Base-by-base conservation (phyloP, 805 yeast species). In the Ogataea degrootiae region DNA sequence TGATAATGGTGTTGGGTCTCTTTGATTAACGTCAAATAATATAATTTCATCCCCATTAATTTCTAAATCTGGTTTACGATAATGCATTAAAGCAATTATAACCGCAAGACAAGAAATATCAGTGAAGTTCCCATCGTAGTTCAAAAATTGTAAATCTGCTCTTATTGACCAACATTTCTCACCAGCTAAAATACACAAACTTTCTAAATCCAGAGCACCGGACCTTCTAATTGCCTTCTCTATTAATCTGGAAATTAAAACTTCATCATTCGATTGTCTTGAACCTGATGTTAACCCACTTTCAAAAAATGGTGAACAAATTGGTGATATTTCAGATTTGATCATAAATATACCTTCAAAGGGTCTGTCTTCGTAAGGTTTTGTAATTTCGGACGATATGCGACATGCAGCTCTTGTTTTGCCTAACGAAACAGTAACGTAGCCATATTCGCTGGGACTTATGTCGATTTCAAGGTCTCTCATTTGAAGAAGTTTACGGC, bases 151-250 rank as follows among this genome's bases (percentile, higher is more conserved):
- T 16, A 94, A 80, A 61, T 91, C 97, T 0, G 95, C 97, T 48
- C 95, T 77, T 12, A 94, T 73, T 47, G 82, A 76, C 99, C 99
- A 94, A 61, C 96, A 90, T 54, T 88, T 84, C 45, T 82, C 77
- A 2, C 97, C 98, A 0, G 97, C 96, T 21, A 87, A 79, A 40
- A 94, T 88, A 69, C 98, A 92, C 40, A 94, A 69, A 42, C 88
- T 80, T 64, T 94, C 99, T 38, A 92, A 75, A 66, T 94, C 99
- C 40, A 94, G 69, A 0, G 98, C 96, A 52, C 87, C 87, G 1
- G 96, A 86, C 61, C 97, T 75, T 60, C 96, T 77, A 41, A 94
- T 83, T 1, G 97, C 91, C 61, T 92, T 94, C 61, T 94, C 99
- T 39, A 94, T 82, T 48, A 91, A 74, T 62, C 98, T 72, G 7